A percentile compares a stretch with the other conserved stretches of the same genome.
These are phyloP conservation scores for Scortechinia acanthostroma DNA, from an alignment of 2,329 filamentous ascomycete genomes.

Conservation along the genomic window DNA sequence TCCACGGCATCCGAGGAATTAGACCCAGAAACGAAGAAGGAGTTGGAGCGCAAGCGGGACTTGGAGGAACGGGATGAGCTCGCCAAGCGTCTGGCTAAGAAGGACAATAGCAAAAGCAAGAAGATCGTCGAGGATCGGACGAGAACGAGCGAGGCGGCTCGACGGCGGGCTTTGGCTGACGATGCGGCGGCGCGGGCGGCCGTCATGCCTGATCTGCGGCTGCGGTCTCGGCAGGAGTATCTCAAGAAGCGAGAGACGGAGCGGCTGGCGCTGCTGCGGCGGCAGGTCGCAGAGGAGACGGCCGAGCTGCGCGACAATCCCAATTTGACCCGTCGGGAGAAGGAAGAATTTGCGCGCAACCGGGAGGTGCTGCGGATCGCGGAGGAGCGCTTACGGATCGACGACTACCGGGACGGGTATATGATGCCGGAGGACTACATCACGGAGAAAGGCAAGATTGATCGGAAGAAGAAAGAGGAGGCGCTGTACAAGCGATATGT, in stretches of 20 bases:
- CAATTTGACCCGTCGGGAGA: constrained; percentile 70
- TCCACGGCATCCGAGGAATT: constrained; percentile 30
- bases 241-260: constrained; percentile 87
- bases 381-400: constrained; percentile 78
- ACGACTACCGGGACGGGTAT: constrained; percentile 89
- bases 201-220: constrained; percentile 73
- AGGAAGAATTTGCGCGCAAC: constrained; percentile 82
- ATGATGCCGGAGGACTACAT: constrained; percentile 91
- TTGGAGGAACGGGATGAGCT: constrained; percentile 74
- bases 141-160: constrained; percentile 44
- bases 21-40: constrained; percentile 50
- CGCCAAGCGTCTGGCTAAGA: constrained; percentile 66
- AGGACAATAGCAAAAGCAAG: constrained; percentile 65
- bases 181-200: constrained; percentile 61
- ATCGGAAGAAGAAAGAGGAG: constrained; percentile 79
- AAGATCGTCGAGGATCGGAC: constrained; percentile 56
- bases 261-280: constrained; percentile 75
- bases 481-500: constrained; percentile 86
- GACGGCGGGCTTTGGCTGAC: constrained; percentile 56
- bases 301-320: constrained; percentile 73
- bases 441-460: constrained; percentile 84
- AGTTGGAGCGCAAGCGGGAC: constrained; percentile 56
- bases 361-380: constrained; percentile 74
- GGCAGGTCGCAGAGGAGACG: constrained; percentile 83
- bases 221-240: constrained; percentile 85